These are phyloP conservation scores for Populus trichocarpa DNA, from an alignment of 441 rosid genomes.

Conservation along the genomic window DNA sequence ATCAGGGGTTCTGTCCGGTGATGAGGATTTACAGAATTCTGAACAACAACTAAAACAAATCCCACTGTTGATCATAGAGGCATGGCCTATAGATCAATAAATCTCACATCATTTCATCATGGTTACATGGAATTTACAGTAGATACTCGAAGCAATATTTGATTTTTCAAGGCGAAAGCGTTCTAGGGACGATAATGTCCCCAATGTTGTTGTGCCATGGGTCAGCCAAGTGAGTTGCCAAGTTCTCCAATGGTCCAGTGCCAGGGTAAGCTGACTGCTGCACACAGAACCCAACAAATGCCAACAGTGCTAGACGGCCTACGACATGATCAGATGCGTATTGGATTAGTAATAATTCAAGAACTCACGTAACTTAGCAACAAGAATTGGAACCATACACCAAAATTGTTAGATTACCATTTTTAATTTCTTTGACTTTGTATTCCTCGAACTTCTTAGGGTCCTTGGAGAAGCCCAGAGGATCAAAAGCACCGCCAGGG, in stretches of 20 bases:
- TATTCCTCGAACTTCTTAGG: constrained; percentile 83
- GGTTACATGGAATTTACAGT: no score
- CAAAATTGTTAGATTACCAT: constrained; percentile 31
- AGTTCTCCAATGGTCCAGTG: constrained; percentile 95
- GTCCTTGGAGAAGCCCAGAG: constrained; percentile 94
- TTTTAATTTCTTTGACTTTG: constrained; percentile 78
- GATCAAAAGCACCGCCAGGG: constrained; percentile 98
- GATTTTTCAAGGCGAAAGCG: constrained; percentile 24
- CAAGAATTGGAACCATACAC: no score
- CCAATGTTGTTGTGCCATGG: constrained; percentile 99
- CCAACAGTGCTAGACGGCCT: constrained; percentile 93
- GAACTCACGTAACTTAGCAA: neutral
- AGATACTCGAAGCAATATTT: neutral
- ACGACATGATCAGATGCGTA: neutral
- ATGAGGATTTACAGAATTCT: no score
- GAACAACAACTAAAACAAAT: no score
- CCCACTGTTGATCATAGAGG: no score
- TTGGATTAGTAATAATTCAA: neutral
- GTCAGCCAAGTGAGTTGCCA: constrained; percentile 92
- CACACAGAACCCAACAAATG: constrained; percentile 89
- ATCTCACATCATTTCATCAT: no score
- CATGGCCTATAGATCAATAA: constrained; percentile 17
- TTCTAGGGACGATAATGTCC: constrained; percentile 60
- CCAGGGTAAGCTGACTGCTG: constrained; percentile 98
- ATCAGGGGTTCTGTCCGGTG: no score